Base-by-base conservation (phyloP, 2,329 filamentous ascomycete genomes). In the Hirsutella thompsonii region DNA sequence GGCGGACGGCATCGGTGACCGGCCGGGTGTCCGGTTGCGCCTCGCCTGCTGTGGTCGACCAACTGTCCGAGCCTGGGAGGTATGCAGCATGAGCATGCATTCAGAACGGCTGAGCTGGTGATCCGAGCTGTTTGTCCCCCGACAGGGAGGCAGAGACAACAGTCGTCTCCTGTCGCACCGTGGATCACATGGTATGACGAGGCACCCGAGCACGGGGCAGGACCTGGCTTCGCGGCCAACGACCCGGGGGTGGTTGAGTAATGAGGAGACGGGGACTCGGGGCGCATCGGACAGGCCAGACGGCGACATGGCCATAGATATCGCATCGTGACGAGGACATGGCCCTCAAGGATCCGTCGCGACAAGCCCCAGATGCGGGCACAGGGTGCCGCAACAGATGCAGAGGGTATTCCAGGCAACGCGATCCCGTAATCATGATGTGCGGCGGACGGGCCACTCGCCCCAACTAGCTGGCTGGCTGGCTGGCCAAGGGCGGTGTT, bases 151-250 rank as follows among this genome's bases (percentile, higher is more conserved):
- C 23, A 32, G 20, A 20, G 19, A 26, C 18, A 32, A 16, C 18
- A 20, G 19, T 6, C 8, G 16, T 20, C 21, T n/a, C n/a, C n/a
- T 20, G 32, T 35, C 20, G 32, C 32, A 35, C 38, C 21, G 19
- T 34, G 38, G 19, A 33, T 40, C 38, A 40, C 38, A 35, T 35
- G 32, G 30, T 19, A 21, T 29, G n/a, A 35, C 38, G 19, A 34
- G 32, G 32, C 32, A 18, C 32, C 14, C 32, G 32, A 34, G 6
- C 32, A 34, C 32, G 32, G 32, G 16, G 32, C 32, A 16, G 32
- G 6, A 9, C 14, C 32, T 34, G 32, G 32, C 32, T 2, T 18
- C 16, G 11, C 14, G 14, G 32, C 4, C 8, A 19, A 19, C 16
- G 3, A 33, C 18, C 9, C 14, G 14, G 14, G 8, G 8, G 14